These are phyloP conservation scores for Excoecaria agallocha DNA, from an alignment of 345 rosid genomes.

Conservation along the genomic window DNA sequence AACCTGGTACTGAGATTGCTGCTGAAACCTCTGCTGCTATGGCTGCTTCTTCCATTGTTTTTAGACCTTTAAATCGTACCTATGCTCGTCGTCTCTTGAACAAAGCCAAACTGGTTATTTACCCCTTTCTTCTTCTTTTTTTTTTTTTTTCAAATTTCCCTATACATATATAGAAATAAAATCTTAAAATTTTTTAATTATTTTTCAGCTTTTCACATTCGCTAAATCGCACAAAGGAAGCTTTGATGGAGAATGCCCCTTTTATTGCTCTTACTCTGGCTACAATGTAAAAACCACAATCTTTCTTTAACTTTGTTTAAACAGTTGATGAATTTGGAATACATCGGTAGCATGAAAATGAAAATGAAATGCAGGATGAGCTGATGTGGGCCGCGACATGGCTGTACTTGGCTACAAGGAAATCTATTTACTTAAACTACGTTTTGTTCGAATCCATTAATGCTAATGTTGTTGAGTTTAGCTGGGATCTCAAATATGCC, in stretches of 20 bases:
- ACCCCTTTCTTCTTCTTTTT: not conserved
- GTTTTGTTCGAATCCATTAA: constrained; percentile 53
- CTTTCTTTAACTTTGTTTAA: too few species aligned
- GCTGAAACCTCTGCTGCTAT: constrained; percentile 83
- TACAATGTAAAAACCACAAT: constrained; percentile 47
- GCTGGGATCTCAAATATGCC: constrained; percentile 93
- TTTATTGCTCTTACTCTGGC: constrained; percentile 91
- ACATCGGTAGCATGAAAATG: too few species aligned
- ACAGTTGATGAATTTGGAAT: too few species aligned
- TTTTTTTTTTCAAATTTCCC: too few species aligned
- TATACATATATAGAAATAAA: not conserved
- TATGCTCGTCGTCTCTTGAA: constrained; percentile 75
- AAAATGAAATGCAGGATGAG: constrained; percentile 58
- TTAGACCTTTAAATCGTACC: constrained; percentile 40
- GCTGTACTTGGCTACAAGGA: constrained; percentile 64
- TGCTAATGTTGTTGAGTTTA: constrained; percentile 69
- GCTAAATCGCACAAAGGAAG: constrained; percentile 68
- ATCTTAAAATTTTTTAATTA: not conserved
- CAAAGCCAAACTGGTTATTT: constrained; percentile 63
- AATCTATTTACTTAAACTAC: constrained; percentile 37
- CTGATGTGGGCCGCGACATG: constrained; percentile 94
- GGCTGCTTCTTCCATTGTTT: constrained; percentile 78
- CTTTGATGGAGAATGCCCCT: constrained; percentile 95
- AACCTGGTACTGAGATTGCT: constrained; percentile 77
- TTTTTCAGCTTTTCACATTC: constrained; percentile 59